Percentiles rank a stretch among this genome's conserved stretches.
Evolutionary conservation across 2,329 filamentous ascomycete genomes (phyloP).

Genomic region (Mycosphaerella sp.): DNA sequence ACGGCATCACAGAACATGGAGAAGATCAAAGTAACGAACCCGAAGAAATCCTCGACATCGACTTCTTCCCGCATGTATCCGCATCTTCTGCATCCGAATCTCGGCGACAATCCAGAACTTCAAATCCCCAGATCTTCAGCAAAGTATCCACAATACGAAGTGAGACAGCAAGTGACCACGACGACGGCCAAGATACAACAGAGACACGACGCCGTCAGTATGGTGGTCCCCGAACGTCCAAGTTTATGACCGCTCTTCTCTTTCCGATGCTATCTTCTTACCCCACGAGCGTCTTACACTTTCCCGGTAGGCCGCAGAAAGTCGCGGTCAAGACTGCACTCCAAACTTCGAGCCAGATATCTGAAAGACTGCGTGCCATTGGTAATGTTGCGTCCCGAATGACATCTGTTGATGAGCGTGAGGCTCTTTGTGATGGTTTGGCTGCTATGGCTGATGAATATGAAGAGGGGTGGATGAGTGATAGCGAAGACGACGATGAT

Average conservation of each 20-base stretch:
- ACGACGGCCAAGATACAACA: constrained; percentile 28
- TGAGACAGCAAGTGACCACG: constrained; percentile 32
- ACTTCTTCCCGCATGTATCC: constrained; percentile 24
- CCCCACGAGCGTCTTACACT: constrained; percentile 60
- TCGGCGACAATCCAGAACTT: constrained; percentile 9
- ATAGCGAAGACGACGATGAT: constrained; percentile 57
- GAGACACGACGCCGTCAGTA: constrained; percentile 31
- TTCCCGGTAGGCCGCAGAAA: constrained; percentile 33
- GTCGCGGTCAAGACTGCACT: constrained; percentile 51
- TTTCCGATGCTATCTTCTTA: constrained; percentile 82
- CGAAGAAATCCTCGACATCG: constrained; percentile 24
- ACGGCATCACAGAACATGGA: constrained; percentile 26
- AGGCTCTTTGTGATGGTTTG: constrained; percentile 73
- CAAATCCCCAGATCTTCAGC: constrained; percentile 36
- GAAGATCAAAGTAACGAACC: constrained; percentile 6
- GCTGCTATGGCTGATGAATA: constrained; percentile 82
- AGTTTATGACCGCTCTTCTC: constrained; percentile 46
- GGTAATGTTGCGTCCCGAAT: constrained; percentile 48
- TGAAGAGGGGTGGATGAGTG: constrained; percentile 71
- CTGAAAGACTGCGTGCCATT: constrained; percentile 58
- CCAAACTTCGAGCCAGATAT: constrained; percentile 69
- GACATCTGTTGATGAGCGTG: constrained; percentile 70
- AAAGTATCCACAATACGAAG: constrained; percentile 37
- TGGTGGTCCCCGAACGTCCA: constrained; percentile 27
- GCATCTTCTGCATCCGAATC: constrained; percentile 11